Base-by-base conservation (phyloP, 768 basidiomycete species). In the Leucogyrophana mollusca region DNA sequence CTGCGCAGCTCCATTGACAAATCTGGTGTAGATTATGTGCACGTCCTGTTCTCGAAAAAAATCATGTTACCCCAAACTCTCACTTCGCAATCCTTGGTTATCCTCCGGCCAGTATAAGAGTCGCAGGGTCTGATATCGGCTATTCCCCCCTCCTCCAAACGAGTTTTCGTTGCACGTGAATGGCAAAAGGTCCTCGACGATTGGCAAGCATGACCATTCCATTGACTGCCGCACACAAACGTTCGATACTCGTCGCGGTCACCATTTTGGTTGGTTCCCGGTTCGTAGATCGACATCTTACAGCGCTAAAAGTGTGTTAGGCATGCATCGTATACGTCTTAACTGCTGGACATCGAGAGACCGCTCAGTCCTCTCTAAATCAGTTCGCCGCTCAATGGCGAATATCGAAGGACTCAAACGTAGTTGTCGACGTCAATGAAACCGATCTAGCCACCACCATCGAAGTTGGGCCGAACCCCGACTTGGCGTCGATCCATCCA, bases 171-270 rank as follows among this genome's bases (percentile, higher is more conserved):
- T 30, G 6, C 27, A 6, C 27, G 7, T 30, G 27, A 30, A 13
- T 30, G 27, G 27, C 27, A 7, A 30, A n/a, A 13, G 27, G 6
- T 30, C 13, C 33, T 37, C 24, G 20, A n/a, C 34, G n/a, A 20
- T 18, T 32, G 4, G 20, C 34, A 40, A 16, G 21, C 4, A 64
- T 64, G 62, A n/a, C 40, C 27, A 17, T 62, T 45, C 55, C 62
- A 7, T 32, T 62, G 18, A 62, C 62, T 7, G 36, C 60, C 4
- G 56, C 62, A 20, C 62, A 66, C 40, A 66, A 57, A 36, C 60
- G 62, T 10, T 62, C 62, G 9, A 35, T 65, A 21, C 39, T 66
- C 0, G 51, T 64, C 14, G 62, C 64, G 2, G 30, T 53, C 43
- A 40, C 60, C 33, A 34, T 64, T 10, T 16, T 64, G 25, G 62